Conservation (phyloP, 2,329 filamentous ascomycete genomes). For the Phaeosphaeria sp. region DNA sequence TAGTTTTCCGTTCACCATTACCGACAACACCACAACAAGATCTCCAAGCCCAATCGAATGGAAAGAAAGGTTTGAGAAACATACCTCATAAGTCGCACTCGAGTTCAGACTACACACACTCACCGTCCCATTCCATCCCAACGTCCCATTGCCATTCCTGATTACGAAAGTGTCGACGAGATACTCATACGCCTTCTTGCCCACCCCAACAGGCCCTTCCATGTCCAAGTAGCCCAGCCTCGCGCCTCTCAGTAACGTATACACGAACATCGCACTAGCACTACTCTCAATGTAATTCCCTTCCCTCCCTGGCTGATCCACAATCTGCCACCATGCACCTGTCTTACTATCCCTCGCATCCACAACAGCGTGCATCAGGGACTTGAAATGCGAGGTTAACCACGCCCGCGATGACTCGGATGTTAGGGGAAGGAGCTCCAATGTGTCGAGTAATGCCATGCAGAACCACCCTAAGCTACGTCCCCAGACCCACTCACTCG, state of each 20-base stretch:
- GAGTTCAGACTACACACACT: conserved; percentile 34
- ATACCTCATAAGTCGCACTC: conserved; percentile 31
- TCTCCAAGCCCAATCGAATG: no score
- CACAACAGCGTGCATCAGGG: conserved; percentile 44
- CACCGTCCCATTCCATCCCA: conserved; percentile 44
- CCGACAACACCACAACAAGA: no score
- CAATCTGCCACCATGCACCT: conserved; percentile 66
- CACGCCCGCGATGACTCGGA: neutral
- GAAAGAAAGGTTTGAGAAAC: conserved; percentile 4
- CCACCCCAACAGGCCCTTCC: conserved; percentile 4
- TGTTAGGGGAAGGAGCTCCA: conserved; percentile 48
- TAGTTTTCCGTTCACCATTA: neutral
- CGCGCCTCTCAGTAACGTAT: conserved; percentile 58
- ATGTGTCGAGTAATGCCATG: conserved; percentile 58
- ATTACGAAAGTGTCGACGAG: conserved; percentile 28
- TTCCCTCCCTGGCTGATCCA: conserved; percentile 55
- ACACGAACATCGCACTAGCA: conserved; percentile 64
- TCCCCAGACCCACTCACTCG: conserved; percentile 62
- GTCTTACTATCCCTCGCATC: conserved; percentile 27
- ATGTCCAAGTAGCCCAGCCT: conserved; percentile 44
- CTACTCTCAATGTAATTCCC: conserved; percentile 69
- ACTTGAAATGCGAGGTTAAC: conserved; percentile 4
- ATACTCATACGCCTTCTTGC: conserved; percentile 44
- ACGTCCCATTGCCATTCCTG: conserved; percentile 21
- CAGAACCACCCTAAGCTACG: conserved; percentile 63